Conservation (phyloP, 106 monocot species). For the Agapanthus africanus region DNA sequence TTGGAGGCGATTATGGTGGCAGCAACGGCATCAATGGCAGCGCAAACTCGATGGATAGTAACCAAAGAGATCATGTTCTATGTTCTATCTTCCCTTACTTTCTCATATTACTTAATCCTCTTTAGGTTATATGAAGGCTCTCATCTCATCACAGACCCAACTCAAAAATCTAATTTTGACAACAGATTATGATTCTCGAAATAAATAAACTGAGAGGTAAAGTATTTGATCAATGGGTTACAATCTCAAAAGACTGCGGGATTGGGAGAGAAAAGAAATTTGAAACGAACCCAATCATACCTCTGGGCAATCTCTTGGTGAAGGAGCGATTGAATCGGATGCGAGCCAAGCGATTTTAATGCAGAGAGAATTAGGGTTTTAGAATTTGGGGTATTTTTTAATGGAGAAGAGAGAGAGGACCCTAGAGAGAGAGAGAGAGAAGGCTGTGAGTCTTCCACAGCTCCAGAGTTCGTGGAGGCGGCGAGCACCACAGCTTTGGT, state of each 20-base stretch:
- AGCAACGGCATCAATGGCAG: constrained; percentile 66
- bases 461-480: constrained; percentile 9
- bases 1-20: constrained; percentile 65
- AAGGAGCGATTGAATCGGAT: not conserved
- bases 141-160: not conserved
- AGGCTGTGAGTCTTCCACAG: constrained; percentile 10
- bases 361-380: constrained; percentile 3
- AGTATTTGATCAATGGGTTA: too few species aligned
- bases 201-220: too few species aligned
- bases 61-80: constrained; percentile 53
- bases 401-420: not conserved
- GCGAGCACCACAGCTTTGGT: not conserved
- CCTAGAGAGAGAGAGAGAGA: not conserved
- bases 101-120: not conserved
- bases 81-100: not conserved
- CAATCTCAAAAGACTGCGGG: too few species aligned
- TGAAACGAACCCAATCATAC: not conserved
- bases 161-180: constrained; percentile 4
- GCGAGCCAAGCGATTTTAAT: not conserved
- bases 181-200: not conserved
- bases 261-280: too few species aligned
- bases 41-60: constrained; percentile 57
- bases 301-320: not conserved
- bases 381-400: not conserved
- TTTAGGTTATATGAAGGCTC: not conserved